Base-by-base conservation (phyloP, 2,329 filamentous ascomycete species). In the Trichoderma sp. region DNA sequence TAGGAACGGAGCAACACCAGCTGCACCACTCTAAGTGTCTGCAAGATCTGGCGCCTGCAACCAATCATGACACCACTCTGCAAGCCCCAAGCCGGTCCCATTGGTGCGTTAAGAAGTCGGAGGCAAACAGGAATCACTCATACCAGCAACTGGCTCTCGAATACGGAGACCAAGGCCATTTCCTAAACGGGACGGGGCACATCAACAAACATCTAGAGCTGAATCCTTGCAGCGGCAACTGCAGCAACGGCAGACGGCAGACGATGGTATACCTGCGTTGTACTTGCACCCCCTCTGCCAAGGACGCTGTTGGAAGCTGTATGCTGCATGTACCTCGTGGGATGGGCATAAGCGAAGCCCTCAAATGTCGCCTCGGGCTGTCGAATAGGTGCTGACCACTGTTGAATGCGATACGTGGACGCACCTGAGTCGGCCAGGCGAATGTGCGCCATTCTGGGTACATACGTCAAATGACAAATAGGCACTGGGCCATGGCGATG, bases 181-280 rank as follows among this genome's bases (percentile, higher is more conserved):
- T 54, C 52, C 63, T 25, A 57, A 57, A 35, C 29, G 63, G 63
- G 52, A 56, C 52, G 37, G 37, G 61, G 61, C 61, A 42, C 61
- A 56, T 54, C 50, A 64, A 64, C 50, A 64, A 64, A 65, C 52
- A 48, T 48, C 27, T n/a, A 56, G 50, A 65, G 63, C 52, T 35
- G 37, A 32, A 65, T 65, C 37, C 63, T 35, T 65, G 60, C 52
- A 57, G 63, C 63, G 27, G 52, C 37, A 57, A 32, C 37, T 57
- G 37, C 37, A 65, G 52, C 63, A 65, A 57, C 63, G 35, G 52
- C 37, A 32, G 42, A 12, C 22, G 19, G 48, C 42, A n/a, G n/a
- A 53, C 22, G 19, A 19, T 13, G 22, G 34, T 22, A 54, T 53
- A 32, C 60, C 42, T 48, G n/a, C n/a, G 19, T 22, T 22, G n/a